A percentile compares a stretch with the other conserved stretches of the same genome.
These are phyloP conservation scores for Cytospora piceicola DNA, from an alignment of 2,329 filamentous ascomycete species.

Conservation along the genomic window DNA sequence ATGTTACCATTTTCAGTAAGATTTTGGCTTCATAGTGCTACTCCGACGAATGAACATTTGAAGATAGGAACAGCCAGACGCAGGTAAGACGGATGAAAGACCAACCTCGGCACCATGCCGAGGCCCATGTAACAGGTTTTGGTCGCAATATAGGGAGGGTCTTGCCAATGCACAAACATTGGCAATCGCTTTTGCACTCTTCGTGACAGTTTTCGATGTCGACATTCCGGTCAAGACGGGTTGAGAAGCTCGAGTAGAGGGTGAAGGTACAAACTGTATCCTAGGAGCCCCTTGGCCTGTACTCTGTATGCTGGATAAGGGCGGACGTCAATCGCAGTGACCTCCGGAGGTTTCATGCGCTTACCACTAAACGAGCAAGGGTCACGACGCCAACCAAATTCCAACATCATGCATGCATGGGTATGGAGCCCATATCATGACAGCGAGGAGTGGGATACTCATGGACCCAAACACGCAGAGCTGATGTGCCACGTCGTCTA, in stretches of 20 bases:
- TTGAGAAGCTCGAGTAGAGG: background rate
- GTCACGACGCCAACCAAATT: background rate
- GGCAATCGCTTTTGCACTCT: too few relatives aligned
- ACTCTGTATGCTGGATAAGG: too few relatives aligned
- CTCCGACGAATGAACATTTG: too few relatives aligned
- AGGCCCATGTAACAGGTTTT: background rate
- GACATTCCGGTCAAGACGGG: background rate
- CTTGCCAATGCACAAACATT: too few relatives aligned
- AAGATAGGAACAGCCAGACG: background rate
- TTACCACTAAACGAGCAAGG: conserved; percentile 4
- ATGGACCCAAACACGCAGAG: conserved; percentile 8
- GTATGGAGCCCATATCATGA: conserved; percentile 14
- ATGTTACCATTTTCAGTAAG: background rate
- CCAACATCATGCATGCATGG: conserved; percentile 5
- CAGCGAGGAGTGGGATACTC: conserved; percentile 13
- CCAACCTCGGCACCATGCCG: background rate
- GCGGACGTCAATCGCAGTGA: too few relatives aligned
- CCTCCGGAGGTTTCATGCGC: background rate
- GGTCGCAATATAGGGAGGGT: too few relatives aligned
- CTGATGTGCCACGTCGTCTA: conserved; percentile 22
- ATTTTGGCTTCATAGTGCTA: too few relatives aligned
- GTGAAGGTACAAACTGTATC: too few relatives aligned
- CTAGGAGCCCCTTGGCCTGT: too few relatives aligned
- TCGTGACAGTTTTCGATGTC: too few relatives aligned
- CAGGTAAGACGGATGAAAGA: conserved; percentile 3